Percentiles rank a stretch among this genome's conserved stretches.
Evolutionary conservation across 257 asterid genomes (phyloP).

Genomic region (Solanum lycopersicoides): DNA sequence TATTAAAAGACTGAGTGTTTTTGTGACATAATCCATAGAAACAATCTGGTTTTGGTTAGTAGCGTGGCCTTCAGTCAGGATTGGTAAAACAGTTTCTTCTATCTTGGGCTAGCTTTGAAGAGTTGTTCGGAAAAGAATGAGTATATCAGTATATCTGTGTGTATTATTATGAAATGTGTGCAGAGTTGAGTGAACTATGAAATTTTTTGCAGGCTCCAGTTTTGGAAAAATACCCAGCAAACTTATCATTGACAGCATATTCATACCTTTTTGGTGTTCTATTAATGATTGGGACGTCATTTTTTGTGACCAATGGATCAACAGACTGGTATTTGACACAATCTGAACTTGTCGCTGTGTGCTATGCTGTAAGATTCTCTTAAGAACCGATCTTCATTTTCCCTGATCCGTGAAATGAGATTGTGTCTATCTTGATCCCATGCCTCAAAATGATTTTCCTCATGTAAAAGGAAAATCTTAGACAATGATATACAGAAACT

Average conservation of each 20-base stretch:
- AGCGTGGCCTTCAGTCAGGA: neutral
- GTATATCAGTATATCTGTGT: neutral
- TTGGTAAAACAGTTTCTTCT: neutral
- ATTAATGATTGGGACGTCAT: conserved; percentile 57
- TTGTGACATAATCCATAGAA: neutral
- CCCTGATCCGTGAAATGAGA: neutral
- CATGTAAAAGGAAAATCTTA: neutral
- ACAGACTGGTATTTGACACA: conserved; percentile 66
- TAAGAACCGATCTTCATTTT: neutral
- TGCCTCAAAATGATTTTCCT: neutral
- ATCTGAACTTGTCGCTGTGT: conserved; percentile 70
- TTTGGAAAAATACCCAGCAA: conserved; percentile 79
- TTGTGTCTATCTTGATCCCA: neutral
- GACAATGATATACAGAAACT: neutral
- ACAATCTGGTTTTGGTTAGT: neutral
- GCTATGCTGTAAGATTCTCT: conserved; percentile 73
- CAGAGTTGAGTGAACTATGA: neutral
- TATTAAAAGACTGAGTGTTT: neutral
- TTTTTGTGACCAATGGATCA: conserved; percentile 39
- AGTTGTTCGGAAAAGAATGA: neutral
- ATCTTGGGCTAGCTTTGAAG: neutral
- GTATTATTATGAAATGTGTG: neutral
- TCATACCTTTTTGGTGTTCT: conserved; percentile 71
- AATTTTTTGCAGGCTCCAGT: conserved; percentile 65
- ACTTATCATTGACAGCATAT: conserved; percentile 82